Evolutionary conservation across 768 basidiomycete species (phyloP), one percentile per base, ranked within the genome.

Genomic region (Lentinus tigrinus): DNA sequence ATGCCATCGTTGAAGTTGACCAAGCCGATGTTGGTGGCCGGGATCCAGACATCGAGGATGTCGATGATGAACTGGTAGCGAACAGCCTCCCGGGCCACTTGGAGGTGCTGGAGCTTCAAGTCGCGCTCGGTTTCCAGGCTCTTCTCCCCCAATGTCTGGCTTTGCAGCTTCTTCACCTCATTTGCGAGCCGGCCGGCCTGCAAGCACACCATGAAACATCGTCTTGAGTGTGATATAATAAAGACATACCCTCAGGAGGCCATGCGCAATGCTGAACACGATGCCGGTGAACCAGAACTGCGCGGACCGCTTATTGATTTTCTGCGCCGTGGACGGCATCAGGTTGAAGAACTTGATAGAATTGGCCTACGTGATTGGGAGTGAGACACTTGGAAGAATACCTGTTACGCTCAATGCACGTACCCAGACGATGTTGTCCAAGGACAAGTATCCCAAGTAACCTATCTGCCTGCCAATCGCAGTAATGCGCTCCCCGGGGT

Each of bases 241-340:
- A 4, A 23, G 4, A 50, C 71, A 36, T 61, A 86, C 90, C 78
- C 92, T 93, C 60, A 91, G 70, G 2, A 83, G 70, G 24, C 85
- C 81, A 68, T 89, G 85, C 17, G 81, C 73, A 26, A 96, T 77
- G 69, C 90, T 94, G 68, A 93, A 85, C 36, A 87, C 61, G 57
- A 98, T 94, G 0, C 94, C 95, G 3, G 88, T 80, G 19, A 95
- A 76, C 95, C 95, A 98, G 73, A 93, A 89, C 39, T 87, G 84
- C 73, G 89, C 91, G 3, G 92, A 85, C 9, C 81, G 75, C 71
- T 83, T 87, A 58, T 80, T 75, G 16, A 91, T 75, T 64, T 75
- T 82, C 52, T 83, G 76, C 5, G 85, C 80, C 11, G 83, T 84
- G 55, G 83, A 82, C 3, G 89, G 83, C 48, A 75, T 75, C 57